Evolutionary conservation across 345 rosid genomes (phyloP), one percentile per base, ranked within the genome.

Genomic region (Schrenkiella parvula): DNA sequence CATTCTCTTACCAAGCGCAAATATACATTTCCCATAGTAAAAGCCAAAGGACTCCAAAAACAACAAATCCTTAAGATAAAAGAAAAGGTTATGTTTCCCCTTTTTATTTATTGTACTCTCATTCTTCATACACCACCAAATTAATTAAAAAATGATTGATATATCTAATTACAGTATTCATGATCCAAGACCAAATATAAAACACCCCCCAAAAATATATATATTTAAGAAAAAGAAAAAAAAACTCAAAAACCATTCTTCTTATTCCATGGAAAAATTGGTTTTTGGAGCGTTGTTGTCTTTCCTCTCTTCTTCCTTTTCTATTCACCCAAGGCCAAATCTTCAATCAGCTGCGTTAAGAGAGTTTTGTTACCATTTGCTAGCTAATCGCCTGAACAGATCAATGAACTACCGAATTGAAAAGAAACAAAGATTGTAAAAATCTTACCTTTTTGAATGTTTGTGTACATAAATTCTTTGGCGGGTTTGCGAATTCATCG

Each of bases 111-210:
- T 68, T 42, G 73, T 52, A 75, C 67, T 74, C 61, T 28, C 72
- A 42, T 37, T 68, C 58, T 52, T 52, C 65, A 60, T 75, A 68
- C 78, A 74, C 72, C 79, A 61, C 69, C 79, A 75, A 75, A 75
- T 68, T 61, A 75, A 75, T 75, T 65, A 65, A 73, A 73, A 68
- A 75, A 75, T 67, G 68, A 67, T 59, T 75, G 79, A 53, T 60
- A 68, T 51, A 75, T 60, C 74, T 68, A 75, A 52, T 75, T 75
- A 75, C 79, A 75, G 74, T 75, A 75, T 59, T 74, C 48, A 68
- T 75, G 29, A 74, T 31, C 66, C 78, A 67, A 48, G 54, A 48
- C 42, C 74, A 67, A 38, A 43, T 29, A 73, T 17, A 12, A 57
- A 55, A 57, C 48, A 22, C 63, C 56, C 70, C 44, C 57, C 59